A percentile compares a stretch with the other conserved stretches of the same genome.
These are phyloP conservation scores for Ophiocordyceps camponoti-rufipedis DNA, from an alignment of 2,329 filamentous ascomycete species.

Conservation along the genomic window DNA sequence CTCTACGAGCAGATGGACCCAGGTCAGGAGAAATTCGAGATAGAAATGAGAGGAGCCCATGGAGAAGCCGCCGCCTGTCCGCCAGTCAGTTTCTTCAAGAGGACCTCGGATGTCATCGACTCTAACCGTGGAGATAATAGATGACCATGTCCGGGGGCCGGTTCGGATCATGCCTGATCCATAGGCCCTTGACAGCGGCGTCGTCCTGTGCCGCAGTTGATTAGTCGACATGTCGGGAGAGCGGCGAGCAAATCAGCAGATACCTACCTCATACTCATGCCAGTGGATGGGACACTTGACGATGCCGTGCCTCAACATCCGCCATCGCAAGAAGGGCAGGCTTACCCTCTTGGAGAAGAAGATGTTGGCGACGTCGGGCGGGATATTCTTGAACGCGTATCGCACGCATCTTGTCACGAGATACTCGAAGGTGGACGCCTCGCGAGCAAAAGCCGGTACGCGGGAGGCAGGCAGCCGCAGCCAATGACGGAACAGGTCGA, in stretches of 20 bases:
- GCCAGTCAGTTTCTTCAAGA: neutral
- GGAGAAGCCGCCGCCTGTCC: conserved; percentile 55
- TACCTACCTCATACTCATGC: conserved; percentile 26
- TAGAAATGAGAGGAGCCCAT: conserved; percentile 77
- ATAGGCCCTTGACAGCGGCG: conserved; percentile 42
- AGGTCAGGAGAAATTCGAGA: conserved; percentile 62
- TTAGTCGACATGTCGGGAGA: neutral
- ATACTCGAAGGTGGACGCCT: conserved; percentile 58
- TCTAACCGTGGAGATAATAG: conserved; percentile 60
- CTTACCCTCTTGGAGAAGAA: conserved; percentile 63
- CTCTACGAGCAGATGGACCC: conserved; percentile 45
- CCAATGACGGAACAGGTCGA: conserved; percentile 7
- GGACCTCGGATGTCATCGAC: conserved; percentile 5
- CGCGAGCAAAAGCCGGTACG: conserved; percentile 44
- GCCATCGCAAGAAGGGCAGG: conserved; percentile 56
- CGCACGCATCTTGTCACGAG: conserved; percentile 60
- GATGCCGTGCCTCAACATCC: conserved; percentile 57
- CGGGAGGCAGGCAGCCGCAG: conserved; percentile 9
- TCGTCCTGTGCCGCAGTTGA: conserved; percentile 10
- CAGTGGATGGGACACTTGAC: conserved; percentile 43
- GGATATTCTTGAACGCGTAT: conserved; percentile 58
- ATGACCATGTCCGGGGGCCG: conserved; percentile 56
- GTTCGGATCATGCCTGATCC: conserved; percentile 44
- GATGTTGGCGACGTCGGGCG: conserved; percentile 48
- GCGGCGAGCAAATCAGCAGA: neutral